Percentiles rank a stretch among this genome's conserved stretches.
Conservation (phyloP, 1,139 yeast species). For the Blastobotrys malaysiensis region DNA sequence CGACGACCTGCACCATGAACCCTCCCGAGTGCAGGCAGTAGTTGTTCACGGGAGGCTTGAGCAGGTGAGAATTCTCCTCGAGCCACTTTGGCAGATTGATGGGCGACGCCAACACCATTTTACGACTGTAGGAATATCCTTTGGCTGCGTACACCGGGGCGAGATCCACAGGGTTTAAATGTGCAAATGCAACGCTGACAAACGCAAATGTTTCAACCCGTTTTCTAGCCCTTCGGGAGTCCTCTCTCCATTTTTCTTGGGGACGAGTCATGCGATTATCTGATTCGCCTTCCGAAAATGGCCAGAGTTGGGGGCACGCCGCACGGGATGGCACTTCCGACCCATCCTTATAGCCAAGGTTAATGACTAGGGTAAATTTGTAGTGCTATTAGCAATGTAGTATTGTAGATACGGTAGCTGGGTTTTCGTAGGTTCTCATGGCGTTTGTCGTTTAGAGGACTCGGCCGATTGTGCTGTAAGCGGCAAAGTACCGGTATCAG, state of each 20-base stretch:
- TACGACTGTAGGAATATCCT: neutral
- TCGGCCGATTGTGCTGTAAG: too few species aligned
- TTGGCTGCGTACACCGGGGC: neutral
- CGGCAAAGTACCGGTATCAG: too few species aligned
- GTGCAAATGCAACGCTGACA: neutral
- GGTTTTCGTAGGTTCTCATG: too few species aligned
- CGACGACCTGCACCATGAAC: constrained; percentile 88
- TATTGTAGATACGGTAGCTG: too few species aligned
- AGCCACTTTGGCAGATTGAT: constrained; percentile 79
- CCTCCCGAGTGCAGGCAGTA: constrained; percentile 88
- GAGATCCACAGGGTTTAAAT: neutral
- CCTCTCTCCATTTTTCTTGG: neutral
- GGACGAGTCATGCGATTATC: neutral
- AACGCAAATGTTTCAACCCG: neutral
- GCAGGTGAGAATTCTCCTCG: constrained; percentile 61
- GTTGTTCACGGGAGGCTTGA: constrained; percentile 91
- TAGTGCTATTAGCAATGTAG: too few species aligned
- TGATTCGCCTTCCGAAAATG: neutral
- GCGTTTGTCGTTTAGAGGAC: too few species aligned
- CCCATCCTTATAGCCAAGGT: too few species aligned
- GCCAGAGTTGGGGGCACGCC: neutral
- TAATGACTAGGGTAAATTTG: too few species aligned
- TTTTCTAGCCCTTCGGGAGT: neutral
- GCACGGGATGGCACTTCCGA: too few species aligned
- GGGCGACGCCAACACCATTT: constrained; percentile 56